Base-by-base conservation (phyloP, 129 eudicot species). In the Escallonia rubra region DNA sequence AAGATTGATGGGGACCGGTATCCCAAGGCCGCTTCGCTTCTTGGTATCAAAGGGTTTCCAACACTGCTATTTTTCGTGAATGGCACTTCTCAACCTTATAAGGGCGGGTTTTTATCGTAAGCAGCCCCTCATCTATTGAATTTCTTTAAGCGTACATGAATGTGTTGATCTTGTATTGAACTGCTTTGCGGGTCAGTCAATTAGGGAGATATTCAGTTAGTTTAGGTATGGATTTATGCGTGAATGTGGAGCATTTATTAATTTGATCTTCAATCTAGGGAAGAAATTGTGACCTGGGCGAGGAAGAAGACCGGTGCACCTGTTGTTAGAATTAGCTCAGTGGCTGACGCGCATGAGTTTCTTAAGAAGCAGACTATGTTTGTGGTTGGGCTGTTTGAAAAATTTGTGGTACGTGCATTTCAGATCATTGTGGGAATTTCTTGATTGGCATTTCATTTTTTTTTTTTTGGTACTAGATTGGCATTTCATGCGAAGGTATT, bases 301-400 rank as follows among this genome's bases (percentile, higher is more conserved):
- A 80, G 89, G 70, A 91, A 91, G 98, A 91, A 88, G 81, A 88
- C 96, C 3, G 98, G 98, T 12, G 68, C 74, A 14, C 98, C 98
- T 41, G 77, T 88, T 66, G 74, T 86, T 60, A 66, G 91, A 86
- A 65, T 88, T 73, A 71, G 50, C 60, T 83, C 96, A n/a, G 65
- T 64, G 13, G 63, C 70, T 52, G 95, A 88, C 66, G 98, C 96
- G 67, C 78, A 73, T 42, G 77, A 81, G 15, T 83, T 91, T 61
- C 72, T 81, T 59, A 78, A 81, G 77, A 87, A 88, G 79, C 90
- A 91, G 68, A 23, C 80, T 38, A 57, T 57, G 58, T 91, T 74
- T 80, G 89, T 78, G 43, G 75, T 75, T 68, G 98, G 95, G 45
- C 67, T 83, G 61, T 88, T 91, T 63, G 80, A 86, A 50, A 82